These are phyloP conservation scores for Exophiala alcalophila DNA, from an alignment of 2,329 filamentous ascomycete species.

Conservation along the genomic window DNA sequence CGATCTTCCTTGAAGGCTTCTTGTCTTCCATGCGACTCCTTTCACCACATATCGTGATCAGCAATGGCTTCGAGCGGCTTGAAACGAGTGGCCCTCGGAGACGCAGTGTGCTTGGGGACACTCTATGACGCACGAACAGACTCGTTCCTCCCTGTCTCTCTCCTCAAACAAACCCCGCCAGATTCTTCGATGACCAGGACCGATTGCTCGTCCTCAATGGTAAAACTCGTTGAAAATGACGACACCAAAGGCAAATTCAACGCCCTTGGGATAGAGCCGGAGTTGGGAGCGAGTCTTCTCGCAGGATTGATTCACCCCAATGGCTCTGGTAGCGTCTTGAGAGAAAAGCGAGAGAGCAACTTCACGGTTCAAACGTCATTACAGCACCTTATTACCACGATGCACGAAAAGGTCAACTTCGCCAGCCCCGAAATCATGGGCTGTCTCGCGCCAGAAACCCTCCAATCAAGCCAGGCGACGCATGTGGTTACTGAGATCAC, in stretches of 20 bases:
- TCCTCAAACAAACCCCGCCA: conserved; percentile 15
- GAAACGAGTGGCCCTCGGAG: conserved; percentile 21
- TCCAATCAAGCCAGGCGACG: conserved; percentile 16
- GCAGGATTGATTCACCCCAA: conserved; percentile 18
- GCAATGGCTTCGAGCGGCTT: conserved; percentile 1
- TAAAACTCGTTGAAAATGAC: conserved; percentile 10
- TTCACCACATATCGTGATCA: too few species aligned
- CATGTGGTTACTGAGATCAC: conserved; percentile 27
- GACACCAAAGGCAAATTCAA: conserved; percentile 24
- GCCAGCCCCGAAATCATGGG: conserved; percentile 4
- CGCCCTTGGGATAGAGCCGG: conserved; percentile 18
- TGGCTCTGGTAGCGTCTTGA: conserved; percentile 21
- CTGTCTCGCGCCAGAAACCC: conserved; percentile 1
- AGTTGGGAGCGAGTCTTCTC: conserved; percentile 27
- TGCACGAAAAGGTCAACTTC: conserved; percentile 22
- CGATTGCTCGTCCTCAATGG: background rate
- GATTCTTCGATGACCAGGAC: conserved; percentile 9
- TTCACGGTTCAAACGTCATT: conserved; percentile 20
- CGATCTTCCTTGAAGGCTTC: too few species aligned
- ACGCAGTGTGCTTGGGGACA: conserved; percentile 23
- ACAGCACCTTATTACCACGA: conserved; percentile 18
- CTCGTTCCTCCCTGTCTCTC: conserved; percentile 17
- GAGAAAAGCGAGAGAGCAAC: conserved; percentile 13
- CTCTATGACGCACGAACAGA: conserved; percentile 29
- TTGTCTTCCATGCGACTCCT: too few species aligned